Conservation (phyloP, 176 grass and related monocot genomes). For the Leersia perrieri region DNA sequence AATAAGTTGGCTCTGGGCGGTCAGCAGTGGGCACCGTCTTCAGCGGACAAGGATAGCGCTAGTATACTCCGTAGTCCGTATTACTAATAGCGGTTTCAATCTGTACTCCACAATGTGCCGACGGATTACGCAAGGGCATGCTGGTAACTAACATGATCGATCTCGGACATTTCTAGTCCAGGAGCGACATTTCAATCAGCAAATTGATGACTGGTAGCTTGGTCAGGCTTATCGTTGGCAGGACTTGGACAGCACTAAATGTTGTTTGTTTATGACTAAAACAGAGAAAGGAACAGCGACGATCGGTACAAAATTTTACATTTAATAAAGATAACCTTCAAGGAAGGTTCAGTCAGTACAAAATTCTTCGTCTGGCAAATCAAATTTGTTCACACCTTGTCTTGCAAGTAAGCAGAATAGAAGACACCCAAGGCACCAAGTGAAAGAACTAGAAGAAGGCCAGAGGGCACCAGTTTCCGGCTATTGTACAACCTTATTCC, state of each 20-base stretch:
- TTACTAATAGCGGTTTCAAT: neutral
- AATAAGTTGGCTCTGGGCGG: too few species aligned
- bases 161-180: neutral
- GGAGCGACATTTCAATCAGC: neutral
- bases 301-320: conserved; percentile 13
- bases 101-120: neutral
- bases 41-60: too few species aligned
- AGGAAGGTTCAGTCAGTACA: conserved; percentile 31
- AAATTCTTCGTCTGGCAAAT: conserved; percentile 17
- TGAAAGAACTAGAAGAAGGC: conserved; percentile 73
- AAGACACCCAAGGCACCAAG: conserved; percentile 73
- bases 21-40: too few species aligned
- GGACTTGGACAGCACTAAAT: neutral
- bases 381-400: conserved; percentile 56
- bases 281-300: neutral
- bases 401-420: conserved; percentile 70
- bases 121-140: neutral
- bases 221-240: neutral
- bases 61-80: too few species aligned
- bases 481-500: conserved; percentile 81
- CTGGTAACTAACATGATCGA: neutral
- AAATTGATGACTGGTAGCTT: neutral
- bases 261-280: conserved; percentile 5
- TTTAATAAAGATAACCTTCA: conserved; percentile 28
- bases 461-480: conserved; percentile 73